Evolutionary conservation across 1,284 basidiomycete genomes (phyloP).

Genomic region (Peniophora sp.): DNA sequence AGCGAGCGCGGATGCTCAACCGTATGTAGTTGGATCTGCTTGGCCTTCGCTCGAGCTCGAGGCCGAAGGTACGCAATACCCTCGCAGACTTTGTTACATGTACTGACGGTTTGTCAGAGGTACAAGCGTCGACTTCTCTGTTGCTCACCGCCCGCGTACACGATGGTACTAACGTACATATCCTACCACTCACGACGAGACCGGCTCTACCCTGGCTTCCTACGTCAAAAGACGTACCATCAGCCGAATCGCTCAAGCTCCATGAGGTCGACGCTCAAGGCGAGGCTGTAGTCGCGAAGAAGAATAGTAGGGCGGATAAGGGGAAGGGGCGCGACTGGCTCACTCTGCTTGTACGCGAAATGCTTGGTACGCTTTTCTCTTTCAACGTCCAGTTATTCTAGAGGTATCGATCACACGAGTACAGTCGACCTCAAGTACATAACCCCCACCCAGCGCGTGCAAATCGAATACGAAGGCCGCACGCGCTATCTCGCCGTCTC

Average conservation of each 20-base stretch:
- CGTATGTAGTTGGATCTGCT: slow-evolving; percentile 56
- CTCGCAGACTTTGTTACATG: neutral
- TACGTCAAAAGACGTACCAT: slow-evolving; percentile 36
- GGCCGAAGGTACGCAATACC: slow-evolving; percentile 40
- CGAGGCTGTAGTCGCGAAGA: slow-evolving; percentile 6
- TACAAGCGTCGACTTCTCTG: slow-evolving; percentile 3
- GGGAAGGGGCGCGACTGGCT: slow-evolving; percentile 57
- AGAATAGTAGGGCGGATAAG: slow-evolving; percentile 18
- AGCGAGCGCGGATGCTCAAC: slow-evolving; percentile 21
- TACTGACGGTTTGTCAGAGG: neutral
- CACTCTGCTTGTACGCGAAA: slow-evolving; percentile 51
- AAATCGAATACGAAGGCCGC: slow-evolving; percentile 57
- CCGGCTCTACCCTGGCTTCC: slow-evolving; percentile 32
- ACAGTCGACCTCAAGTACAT: slow-evolving; percentile 73
- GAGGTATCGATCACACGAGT: slow-evolving; percentile 10
- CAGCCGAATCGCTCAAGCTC: slow-evolving; percentile 44
- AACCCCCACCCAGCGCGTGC: slow-evolving; percentile 50
- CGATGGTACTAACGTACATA: neutral
- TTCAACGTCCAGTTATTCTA: neutral
- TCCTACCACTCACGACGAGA: slow-evolving; percentile 3
- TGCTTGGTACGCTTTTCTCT: slow-evolving; percentile 39
- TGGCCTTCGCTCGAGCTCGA: slow-evolving; percentile 63
- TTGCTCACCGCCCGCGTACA: slow-evolving; percentile 1
- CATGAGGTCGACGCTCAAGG: slow-evolving; percentile 28
- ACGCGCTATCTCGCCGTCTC: slow-evolving; percentile 45